Percentiles rank a stretch among this genome's conserved stretches.
Conservation (phyloP, 108 stramenopile genomes). For the Pseudonitzschia delicatissima region DNA sequence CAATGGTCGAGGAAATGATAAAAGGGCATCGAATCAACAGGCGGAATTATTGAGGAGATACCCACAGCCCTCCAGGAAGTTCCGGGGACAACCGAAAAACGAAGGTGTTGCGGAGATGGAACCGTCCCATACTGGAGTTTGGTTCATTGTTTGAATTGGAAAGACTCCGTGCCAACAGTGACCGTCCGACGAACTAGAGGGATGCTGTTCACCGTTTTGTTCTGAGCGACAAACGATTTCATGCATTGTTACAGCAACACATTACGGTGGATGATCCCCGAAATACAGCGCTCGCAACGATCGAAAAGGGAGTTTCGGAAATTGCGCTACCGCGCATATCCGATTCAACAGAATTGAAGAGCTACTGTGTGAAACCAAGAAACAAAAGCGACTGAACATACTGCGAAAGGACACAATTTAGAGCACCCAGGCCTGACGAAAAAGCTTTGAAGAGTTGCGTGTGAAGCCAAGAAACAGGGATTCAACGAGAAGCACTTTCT, state of each 20-base stretch:
- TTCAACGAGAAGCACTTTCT: too few species aligned
- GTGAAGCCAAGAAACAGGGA: too few species aligned
- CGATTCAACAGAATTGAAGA: too few species aligned
- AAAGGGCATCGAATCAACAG: background rate
- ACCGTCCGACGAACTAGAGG: slow-evolving; percentile 43
- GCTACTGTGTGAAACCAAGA: too few species aligned
- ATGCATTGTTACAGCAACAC: background rate
- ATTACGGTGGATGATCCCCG: background rate
- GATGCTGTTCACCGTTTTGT: slow-evolving; percentile 43
- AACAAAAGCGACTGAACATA: too few species aligned
- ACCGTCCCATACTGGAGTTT: slow-evolving; percentile 56
- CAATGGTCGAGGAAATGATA: background rate
- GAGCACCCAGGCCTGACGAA: too few species aligned
- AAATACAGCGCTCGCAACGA: too few species aligned
- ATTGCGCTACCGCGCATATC: too few species aligned
- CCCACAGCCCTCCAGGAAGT: slow-evolving; percentile 10
- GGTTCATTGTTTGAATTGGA: slow-evolving; percentile 35
- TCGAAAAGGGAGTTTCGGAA: too few species aligned
- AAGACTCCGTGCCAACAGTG: slow-evolving; percentile 18
- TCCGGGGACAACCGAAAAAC: slow-evolving; percentile 11
- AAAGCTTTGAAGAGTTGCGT: too few species aligned
- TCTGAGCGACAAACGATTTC: slow-evolving; percentile 18
- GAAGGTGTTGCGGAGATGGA: slow-evolving; percentile 38
- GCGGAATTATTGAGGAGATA: slow-evolving; percentile 42
- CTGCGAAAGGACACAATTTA: too few species aligned